phyloP scores from a whole-genome alignment of 129 eudicot genomes.

The Artemisia annua region DNA sequence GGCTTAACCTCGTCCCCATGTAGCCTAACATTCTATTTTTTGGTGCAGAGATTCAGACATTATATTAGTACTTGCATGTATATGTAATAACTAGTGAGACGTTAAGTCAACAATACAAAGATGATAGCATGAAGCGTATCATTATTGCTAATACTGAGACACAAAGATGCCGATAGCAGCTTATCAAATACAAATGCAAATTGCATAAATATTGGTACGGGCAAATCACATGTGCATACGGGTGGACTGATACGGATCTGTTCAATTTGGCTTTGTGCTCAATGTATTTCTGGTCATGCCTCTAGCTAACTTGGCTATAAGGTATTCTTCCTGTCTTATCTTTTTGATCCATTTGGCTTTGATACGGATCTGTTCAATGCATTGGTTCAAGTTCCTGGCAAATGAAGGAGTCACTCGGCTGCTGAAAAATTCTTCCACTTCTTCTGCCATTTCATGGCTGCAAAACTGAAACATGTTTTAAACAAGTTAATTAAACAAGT shows the following conservation, averaged over 20 bases:
- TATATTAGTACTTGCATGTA: no score
- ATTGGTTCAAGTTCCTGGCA: conserved; percentile 51
- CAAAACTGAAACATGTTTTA: conserved; percentile 35
- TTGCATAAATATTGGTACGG: no score
- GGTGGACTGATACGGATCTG: no score
- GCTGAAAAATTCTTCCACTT: conserved; percentile 47
- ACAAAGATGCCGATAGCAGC: no score
- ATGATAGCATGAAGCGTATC: not conserved
- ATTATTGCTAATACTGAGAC: not conserved
- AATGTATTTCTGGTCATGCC: conserved; percentile 31
- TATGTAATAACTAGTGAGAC: no score
- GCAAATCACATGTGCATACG: not conserved
- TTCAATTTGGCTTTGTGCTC: not conserved
- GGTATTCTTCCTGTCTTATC: conserved; percentile 42
- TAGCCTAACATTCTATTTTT: no score
- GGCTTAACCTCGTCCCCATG: no score
- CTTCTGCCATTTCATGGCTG: conserved; percentile 50
- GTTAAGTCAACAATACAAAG: no score
- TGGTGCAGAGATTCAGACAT: no score
- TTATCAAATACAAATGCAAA: no score
- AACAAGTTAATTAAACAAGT: not conserved
- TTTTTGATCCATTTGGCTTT: conserved; percentile 45
- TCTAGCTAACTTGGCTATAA: conserved; percentile 37
- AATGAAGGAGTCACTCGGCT: conserved; percentile 43
- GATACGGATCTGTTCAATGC: conserved; percentile 48